These are phyloP conservation scores for Graphilbum sp. DNA, from an alignment of 2,329 filamentous ascomycete species.

Conservation along the genomic window DNA sequence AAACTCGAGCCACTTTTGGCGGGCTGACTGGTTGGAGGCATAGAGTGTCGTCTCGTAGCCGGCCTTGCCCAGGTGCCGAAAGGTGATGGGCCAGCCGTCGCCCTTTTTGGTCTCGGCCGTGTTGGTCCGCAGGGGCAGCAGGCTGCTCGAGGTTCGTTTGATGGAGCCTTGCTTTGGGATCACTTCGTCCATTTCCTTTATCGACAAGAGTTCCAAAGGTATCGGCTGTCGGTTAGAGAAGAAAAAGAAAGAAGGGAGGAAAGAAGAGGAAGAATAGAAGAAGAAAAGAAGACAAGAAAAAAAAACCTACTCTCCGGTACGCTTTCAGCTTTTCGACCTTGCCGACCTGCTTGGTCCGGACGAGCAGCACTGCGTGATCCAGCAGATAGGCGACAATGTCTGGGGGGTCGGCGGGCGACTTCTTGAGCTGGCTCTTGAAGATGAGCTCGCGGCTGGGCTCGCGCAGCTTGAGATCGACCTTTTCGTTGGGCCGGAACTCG, in stretches of 20 bases:
- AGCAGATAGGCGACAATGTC: conserved; percentile 94
- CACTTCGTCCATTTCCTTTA: conserved; percentile 94
- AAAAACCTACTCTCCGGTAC: conserved; percentile 49
- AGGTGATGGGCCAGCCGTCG: conserved; percentile 87
- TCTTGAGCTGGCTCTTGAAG: conserved; percentile 90
- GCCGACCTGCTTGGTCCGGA: conserved; percentile 78
- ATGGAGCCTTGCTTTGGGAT: conserved; percentile 64
- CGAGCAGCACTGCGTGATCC: conserved; percentile 85
- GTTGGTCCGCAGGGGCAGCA: conserved; percentile 36
- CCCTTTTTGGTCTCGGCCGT: conserved; percentile 38
- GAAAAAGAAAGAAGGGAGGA: neutral
- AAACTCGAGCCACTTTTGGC: conserved; percentile 93
- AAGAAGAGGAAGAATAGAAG: neutral
- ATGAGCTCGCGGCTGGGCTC: conserved; percentile 87
- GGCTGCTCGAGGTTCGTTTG: conserved; percentile 75
- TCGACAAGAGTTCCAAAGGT: conserved; percentile 79
- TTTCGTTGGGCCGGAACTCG: conserved; percentile 77
- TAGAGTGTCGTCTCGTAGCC: conserved; percentile 87
- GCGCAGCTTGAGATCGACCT: conserved; percentile 83
- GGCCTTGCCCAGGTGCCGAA: conserved; percentile 87
- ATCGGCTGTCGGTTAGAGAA: conserved; percentile 46
- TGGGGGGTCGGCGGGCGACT: conserved; percentile 69
- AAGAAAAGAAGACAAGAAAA: neutral
- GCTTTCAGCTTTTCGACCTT: conserved; percentile 92
- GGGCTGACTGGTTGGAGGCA: conserved; percentile 67